phyloP scores from a whole-genome alignment of 371 early-diverging fungal genomes.

The Apophysomyces trapeziformis region DNA sequence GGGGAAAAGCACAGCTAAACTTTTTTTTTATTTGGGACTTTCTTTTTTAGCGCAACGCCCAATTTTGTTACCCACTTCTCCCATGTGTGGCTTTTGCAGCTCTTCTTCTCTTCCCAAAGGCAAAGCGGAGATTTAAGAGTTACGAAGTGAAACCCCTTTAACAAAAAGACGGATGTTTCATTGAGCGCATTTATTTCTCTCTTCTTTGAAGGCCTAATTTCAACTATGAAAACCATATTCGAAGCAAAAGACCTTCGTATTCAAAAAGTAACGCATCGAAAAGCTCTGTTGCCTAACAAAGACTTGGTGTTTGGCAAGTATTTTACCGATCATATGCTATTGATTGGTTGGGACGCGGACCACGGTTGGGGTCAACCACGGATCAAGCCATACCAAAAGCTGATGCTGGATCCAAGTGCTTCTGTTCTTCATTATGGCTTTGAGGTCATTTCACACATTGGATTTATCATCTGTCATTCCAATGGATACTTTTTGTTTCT shows the following conservation, averaged over 20 bases:
- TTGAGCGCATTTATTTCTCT: not conserved
- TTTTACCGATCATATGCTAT: slow-evolving; percentile 93
- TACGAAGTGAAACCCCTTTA: no score
- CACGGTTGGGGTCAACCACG: slow-evolving; percentile 74
- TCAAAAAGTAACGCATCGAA: not conserved
- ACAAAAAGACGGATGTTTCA: no score
- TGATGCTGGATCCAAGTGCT: slow-evolving; percentile 78
- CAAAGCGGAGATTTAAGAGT: no score
- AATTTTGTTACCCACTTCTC: not conserved
- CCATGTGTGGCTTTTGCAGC: slow-evolving; percentile 5
- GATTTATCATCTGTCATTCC: not conserved
- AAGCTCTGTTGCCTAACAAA: slow-evolving; percentile 37
- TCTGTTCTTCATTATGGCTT: slow-evolving; percentile 89
- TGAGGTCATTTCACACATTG: slow-evolving; percentile 39
- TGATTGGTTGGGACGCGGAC: slow-evolving; percentile 68
- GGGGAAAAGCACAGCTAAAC: not conserved
- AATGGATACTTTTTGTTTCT: not conserved
- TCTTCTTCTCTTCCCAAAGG: no score
- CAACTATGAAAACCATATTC: not conserved
- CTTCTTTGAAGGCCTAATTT: no score
- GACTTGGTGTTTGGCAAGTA: slow-evolving; percentile 82
- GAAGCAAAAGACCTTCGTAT: not conserved
- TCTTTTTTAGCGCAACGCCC: not conserved
- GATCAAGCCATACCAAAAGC: slow-evolving; percentile 79
- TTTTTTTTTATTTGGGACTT: not conserved